Conservation (phyloP, 1,284 basidiomycete genomes). For the Lentinula novae-zelandiae region DNA sequence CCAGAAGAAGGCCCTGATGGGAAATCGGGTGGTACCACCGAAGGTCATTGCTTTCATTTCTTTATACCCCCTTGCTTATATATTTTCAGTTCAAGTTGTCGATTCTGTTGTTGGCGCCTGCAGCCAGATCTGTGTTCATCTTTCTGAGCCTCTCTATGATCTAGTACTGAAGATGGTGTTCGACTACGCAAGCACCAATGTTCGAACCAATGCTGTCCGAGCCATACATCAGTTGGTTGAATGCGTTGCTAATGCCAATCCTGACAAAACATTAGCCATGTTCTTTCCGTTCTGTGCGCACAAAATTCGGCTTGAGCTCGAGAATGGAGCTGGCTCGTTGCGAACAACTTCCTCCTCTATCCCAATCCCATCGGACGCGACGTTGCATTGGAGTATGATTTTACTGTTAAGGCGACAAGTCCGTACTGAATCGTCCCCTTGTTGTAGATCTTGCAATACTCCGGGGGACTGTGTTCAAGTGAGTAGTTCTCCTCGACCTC, state of each 20-base stretch:
- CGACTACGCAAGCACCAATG: conserved; percentile 74
- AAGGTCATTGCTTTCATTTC: conserved; percentile 39
- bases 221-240: conserved; percentile 86
- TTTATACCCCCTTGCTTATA: background rate
- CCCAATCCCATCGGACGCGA: conserved; percentile 78
- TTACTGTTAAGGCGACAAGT: background rate
- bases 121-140: conserved; percentile 77
- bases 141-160: conserved; percentile 82
- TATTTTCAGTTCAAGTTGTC: conserved; percentile 55
- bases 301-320: conserved; percentile 77
- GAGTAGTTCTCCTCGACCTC: conserved; percentile 24
- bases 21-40: conserved; percentile 52
- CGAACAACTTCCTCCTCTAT: conserved; percentile 77
- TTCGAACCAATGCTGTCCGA: conserved; percentile 81
- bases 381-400: conserved; percentile 81
- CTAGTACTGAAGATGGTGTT: conserved; percentile 80
- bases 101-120: conserved; percentile 67
- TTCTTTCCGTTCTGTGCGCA: conserved; percentile 74
- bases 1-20: conserved; percentile 76
- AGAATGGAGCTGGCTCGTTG: conserved; percentile 82
- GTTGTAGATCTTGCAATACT: conserved; percentile 61
- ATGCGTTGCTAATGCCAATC: conserved; percentile 81
- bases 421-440: conserved; percentile 3
- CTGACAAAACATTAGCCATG: conserved; percentile 71
- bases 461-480: conserved; percentile 69